Evolutionary conservation across 371 early-diverging fungal species (phyloP).

Genomic region (Haplosporangium sp.): DNA sequence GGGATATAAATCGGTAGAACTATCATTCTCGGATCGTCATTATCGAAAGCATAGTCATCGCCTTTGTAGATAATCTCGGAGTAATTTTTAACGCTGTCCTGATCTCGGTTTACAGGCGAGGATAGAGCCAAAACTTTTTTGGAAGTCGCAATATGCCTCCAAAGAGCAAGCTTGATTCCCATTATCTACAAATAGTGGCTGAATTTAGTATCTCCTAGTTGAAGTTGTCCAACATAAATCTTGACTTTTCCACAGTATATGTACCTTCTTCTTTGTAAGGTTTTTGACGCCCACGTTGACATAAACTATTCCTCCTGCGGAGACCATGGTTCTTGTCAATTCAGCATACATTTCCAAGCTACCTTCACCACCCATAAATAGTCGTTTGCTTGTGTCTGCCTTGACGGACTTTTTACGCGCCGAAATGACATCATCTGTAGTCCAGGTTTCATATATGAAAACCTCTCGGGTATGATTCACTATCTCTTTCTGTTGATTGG

Average conservation of each 20-base stretch:
- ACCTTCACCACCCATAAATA: constrained; percentile 55
- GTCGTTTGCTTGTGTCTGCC: constrained; percentile 51
- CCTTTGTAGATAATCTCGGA: constrained; percentile 55
- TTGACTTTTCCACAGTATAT: neutral
- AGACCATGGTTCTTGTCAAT: constrained; percentile 49
- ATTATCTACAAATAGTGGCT: constrained; percentile 24
- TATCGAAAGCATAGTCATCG: constrained; percentile 42
- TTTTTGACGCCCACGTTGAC: constrained; percentile 52
- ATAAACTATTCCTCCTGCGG: constrained; percentile 55
- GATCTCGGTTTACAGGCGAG: constrained; percentile 10
- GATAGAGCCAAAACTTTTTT: constrained; percentile 12
- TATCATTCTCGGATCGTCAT: constrained; percentile 39
- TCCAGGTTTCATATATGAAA: constrained; percentile 56
- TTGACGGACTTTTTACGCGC: constrained; percentile 47
- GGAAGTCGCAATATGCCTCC: constrained; percentile 36
- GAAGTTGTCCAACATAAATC: neutral
- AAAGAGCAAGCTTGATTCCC: constrained; percentile 48
- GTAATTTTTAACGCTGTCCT: constrained; percentile 47
- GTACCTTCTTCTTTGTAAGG: constrained; percentile 54
- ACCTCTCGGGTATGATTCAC: constrained; percentile 46
- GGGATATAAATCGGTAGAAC: constrained; percentile 49
- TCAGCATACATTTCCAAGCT: constrained; percentile 53
- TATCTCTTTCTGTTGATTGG: constrained; percentile 39
- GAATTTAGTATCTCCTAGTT: no score
- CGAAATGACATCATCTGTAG: constrained; percentile 44